A percentile compares a stretch with the other conserved stretches of the same genome.
phyloP scores from a whole-genome alignment of 345 rosid species.

The Pistacia atlantica region DNA sequence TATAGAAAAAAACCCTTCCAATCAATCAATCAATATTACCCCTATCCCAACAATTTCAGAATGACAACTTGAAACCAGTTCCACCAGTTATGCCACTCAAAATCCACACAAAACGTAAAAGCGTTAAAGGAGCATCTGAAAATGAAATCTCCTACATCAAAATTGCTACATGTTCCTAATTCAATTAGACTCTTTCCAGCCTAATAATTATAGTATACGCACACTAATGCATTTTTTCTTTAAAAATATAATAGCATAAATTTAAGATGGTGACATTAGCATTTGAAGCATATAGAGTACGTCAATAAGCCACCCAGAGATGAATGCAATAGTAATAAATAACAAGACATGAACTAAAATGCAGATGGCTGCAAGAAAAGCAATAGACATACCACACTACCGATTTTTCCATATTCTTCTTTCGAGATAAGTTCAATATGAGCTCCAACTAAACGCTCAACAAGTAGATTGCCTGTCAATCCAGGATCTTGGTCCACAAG shows the following conservation, averaged over 20 bases:
- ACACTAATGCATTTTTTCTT: too few species aligned
- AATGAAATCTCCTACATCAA: too few species aligned
- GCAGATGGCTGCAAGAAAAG: not conserved
- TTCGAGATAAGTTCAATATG: slow-evolving; percentile 79
- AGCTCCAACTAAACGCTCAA: slow-evolving; percentile 89
- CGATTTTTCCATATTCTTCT: slow-evolving; percentile 83
- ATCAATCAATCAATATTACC: slow-evolving; percentile 1
- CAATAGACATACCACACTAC: slow-evolving; percentile 69
- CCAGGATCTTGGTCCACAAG: slow-evolving; percentile 91
- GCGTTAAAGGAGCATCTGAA: not conserved
- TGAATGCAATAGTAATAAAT: not conserved
- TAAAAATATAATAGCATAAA: too few species aligned
- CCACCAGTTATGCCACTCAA: not conserved
- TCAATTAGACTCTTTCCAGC: too few species aligned
- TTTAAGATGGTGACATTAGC: too few species aligned
- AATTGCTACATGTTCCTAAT: too few species aligned
- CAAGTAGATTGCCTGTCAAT: slow-evolving; percentile 80
- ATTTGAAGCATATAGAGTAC: too few species aligned
- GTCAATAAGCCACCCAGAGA: too few species aligned
- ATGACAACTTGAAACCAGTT: not conserved
- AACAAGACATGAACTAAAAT: too few species aligned
- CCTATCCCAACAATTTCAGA: not conserved
- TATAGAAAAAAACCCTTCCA: too few species aligned
- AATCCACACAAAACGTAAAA: not conserved
- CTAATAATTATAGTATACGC: too few species aligned